phyloP scores from a whole-genome alignment of 2,329 filamentous ascomycete species.

The Teratosphaeria epicoccoides region DNA sequence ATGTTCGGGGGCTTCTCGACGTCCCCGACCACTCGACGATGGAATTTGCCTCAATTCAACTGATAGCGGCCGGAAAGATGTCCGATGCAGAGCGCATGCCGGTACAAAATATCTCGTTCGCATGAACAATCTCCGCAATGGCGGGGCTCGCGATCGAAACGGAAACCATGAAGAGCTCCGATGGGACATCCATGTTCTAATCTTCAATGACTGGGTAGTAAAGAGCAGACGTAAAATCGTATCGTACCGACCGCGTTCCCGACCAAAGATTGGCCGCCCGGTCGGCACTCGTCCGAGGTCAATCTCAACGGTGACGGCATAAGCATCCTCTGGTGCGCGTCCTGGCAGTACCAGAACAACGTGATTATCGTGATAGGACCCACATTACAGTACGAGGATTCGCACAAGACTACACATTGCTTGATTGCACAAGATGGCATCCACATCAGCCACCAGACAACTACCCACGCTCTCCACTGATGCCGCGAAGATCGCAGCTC shows the following conservation, averaged over 20 bases:
- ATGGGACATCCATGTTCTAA: too few species aligned
- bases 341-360: background rate
- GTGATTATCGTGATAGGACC: background rate
- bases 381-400: background rate
- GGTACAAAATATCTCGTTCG: too few species aligned
- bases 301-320: background rate
- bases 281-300: background rate
- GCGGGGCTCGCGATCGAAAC: background rate
- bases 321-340: background rate
- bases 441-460: slow-evolving; percentile 19
- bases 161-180: background rate
- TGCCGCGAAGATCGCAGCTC: slow-evolving; percentile 25
- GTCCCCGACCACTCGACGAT: too few species aligned
- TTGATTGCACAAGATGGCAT: background rate
- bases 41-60: too few species aligned
- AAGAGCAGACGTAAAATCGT: too few species aligned
- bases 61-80: too few species aligned
- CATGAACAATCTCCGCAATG: too few species aligned
- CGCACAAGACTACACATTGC: too few species aligned
- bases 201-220: too few species aligned
- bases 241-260: too few species aligned
- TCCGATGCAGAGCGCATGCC: too few species aligned
- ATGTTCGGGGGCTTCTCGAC: too few species aligned
- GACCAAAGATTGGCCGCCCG: background rate
- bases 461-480: slow-evolving; percentile 26